These are phyloP conservation scores for Talaromyces funiculosus DNA, from an alignment of 2,329 filamentous ascomycete genomes.

Conservation along the genomic window DNA sequence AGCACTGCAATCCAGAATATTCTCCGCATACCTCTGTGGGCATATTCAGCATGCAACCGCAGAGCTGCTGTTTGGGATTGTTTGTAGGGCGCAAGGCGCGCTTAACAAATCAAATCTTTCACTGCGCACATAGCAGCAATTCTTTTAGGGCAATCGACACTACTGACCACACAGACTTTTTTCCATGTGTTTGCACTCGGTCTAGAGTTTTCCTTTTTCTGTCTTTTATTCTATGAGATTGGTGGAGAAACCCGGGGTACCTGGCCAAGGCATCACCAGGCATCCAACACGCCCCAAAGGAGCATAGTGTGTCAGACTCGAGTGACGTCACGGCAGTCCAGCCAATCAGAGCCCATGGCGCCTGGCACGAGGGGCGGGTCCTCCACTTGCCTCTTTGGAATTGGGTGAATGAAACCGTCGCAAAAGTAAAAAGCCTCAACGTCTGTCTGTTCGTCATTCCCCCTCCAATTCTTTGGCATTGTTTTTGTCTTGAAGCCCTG, in stretches of 20 bases:
- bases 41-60: background rate
- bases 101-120: background rate
- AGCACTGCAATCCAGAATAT: background rate
- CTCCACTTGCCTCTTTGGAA: constrained; percentile 6
- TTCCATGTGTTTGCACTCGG: background rate
- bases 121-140: background rate
- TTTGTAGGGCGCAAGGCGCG: background rate
- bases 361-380: background rate
- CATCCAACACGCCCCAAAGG: background rate
- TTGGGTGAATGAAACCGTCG: constrained; percentile 14
- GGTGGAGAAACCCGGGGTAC: constrained; percentile 11
- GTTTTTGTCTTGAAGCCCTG: too few relatives aligned
- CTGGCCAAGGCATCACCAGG: constrained; percentile 1
- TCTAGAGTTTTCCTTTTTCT: background rate
- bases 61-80: too few relatives aligned
- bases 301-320: background rate
- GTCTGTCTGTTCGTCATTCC: background rate
- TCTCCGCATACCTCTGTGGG: background rate
- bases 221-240: background rate
- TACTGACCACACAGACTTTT: background rate
- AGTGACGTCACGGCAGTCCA: background rate
- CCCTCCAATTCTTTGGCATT: background rate
- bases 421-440: constrained; percentile 10
- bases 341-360: background rate
- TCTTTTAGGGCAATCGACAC: background rate